Base-by-base conservation (phyloP, 805 yeast genomes). In the Starmerella lactis-condensi region DNA sequence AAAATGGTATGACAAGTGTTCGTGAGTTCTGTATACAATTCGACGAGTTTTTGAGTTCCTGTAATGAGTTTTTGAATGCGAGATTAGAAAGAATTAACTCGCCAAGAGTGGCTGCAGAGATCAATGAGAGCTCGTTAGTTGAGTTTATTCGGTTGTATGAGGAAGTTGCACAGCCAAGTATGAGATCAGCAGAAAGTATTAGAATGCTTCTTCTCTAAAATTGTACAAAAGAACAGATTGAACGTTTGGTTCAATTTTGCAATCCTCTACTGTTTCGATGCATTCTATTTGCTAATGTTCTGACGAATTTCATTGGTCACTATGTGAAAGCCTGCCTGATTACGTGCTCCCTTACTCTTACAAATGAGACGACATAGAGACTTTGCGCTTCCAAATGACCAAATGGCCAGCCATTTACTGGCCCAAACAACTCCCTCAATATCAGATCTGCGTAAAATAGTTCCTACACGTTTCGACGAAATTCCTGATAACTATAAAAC, bases 1-100 rank as follows among this genome's bases (percentile, higher is more conserved):
- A 23, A n/a, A 35, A 25, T 15, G 28, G 29, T n/a, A 26, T 35
- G 12, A 13, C 38, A 18, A 24, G 30, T 14, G 29, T 21, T 11
- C 31, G 33, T 11, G 35, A 31, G 22, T 31, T 39, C 22, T 22
- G 24, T 11, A 31, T 19, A 1, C 22, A 21, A 10, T 37, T 57
- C 25, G 60, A 56, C 34, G 46, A 45, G 28, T 55, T 56, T 31
- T 42, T 58, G 19, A 48, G 54, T 2, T 46, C 50, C 1, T 56
- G 56, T 2, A 36, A 47, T 2, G 42, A 51, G 40, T 54, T 52
- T 29, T 39, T 50, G 22, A 43, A 45, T 18, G 31, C 33, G 10
- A 34, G 39, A 12, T 42, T 57, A 19, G 48, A 47, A 25, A 25
- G 41, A 12, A 41, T 56, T 11, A 33, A 47, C 6, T 52, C 60